A percentile compares a stretch with the other conserved stretches of the same genome.
Evolutionary conservation across 2,329 filamentous ascomycete genomes (phyloP).

Genomic region (Arthrobotrys conoides): DNA sequence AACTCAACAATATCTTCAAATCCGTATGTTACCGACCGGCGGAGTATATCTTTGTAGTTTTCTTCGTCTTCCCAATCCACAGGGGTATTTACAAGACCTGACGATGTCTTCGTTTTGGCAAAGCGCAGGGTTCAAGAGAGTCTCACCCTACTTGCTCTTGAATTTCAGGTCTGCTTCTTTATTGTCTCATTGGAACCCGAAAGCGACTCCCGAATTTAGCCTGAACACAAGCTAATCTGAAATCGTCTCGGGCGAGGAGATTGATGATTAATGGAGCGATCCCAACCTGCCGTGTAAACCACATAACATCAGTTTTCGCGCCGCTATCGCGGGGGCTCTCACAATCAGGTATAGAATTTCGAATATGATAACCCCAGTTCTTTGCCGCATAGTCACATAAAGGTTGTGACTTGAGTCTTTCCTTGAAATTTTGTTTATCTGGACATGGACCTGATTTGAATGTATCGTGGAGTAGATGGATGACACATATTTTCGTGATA

Average conservation of each 20-base stretch:
- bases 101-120: no score
- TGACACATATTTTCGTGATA: constrained; percentile 30
- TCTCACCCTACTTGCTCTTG: no score
- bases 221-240: neutral
- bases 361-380: constrained; percentile 26
- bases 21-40: no score
- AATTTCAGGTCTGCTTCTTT: no score
- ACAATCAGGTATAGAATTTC: neutral
- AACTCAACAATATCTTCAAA: no score
- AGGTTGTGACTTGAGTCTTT: constrained; percentile 5
- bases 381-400: constrained; percentile 22
- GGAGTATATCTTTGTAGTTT: no score
- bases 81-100: no score
- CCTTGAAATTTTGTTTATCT: neutral
- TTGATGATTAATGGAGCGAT: neutral
- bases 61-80: no score
- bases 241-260: neutral
- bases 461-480: constrained; percentile 32
- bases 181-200: no score
- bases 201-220: neutral
- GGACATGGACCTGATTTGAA: constrained; percentile 10
- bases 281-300: neutral
- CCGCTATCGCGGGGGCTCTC: neutral
- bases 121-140: no score
- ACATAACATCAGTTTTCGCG: neutral